phyloP scores from a whole-genome alignment of 2,329 filamentous ascomycete genomes.

The Cladophialophora yegresii region DNA sequence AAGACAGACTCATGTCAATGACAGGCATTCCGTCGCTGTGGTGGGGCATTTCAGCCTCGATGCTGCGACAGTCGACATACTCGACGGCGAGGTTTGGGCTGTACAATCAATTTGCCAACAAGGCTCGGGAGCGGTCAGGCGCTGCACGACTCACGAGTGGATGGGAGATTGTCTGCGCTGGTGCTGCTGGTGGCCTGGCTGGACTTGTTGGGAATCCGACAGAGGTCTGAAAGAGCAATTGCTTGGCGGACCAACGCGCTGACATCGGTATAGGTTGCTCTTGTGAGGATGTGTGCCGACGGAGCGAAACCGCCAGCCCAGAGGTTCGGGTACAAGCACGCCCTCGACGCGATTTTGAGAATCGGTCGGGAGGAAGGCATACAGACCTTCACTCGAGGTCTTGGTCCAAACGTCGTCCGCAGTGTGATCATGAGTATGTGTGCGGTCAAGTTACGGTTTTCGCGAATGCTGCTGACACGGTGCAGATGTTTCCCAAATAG shows the following conservation, averaged over 20 bases:
- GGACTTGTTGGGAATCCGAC: slow-evolving; percentile 30
- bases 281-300: slow-evolving; percentile 30
- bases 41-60: slow-evolving; percentile 31
- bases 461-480: slow-evolving; percentile 1
- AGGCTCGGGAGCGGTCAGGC: slow-evolving; percentile 18
- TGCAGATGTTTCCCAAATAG: slow-evolving; percentile 28
- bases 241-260: not conserved
- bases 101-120: slow-evolving; percentile 27
- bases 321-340: slow-evolving; percentile 28
- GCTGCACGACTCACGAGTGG: slow-evolving; percentile 20
- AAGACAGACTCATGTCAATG: slow-evolving; percentile 2
- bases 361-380: slow-evolving; percentile 29
- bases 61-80: slow-evolving; percentile 31
- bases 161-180: slow-evolving; percentile 24
- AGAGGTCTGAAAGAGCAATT: slow-evolving; percentile 14
- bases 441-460: not conserved
- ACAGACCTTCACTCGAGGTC: slow-evolving; percentile 25
- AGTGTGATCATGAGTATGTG: slow-evolving; percentile 31
- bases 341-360: slow-evolving; percentile 24
- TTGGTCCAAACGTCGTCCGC: slow-evolving; percentile 27
- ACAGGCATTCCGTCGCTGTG: slow-evolving; percentile 26
- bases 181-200: slow-evolving; percentile 25
- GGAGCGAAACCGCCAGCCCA: slow-evolving; percentile 25
- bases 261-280: slow-evolving; percentile 20
- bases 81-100: slow-evolving; percentile 28